Percentiles rank a stretch among this genome's conserved stretches.
phyloP scores from a whole-genome alignment of 192 early-diverging fungal genomes.

The Geranomyces variabilis region DNA sequence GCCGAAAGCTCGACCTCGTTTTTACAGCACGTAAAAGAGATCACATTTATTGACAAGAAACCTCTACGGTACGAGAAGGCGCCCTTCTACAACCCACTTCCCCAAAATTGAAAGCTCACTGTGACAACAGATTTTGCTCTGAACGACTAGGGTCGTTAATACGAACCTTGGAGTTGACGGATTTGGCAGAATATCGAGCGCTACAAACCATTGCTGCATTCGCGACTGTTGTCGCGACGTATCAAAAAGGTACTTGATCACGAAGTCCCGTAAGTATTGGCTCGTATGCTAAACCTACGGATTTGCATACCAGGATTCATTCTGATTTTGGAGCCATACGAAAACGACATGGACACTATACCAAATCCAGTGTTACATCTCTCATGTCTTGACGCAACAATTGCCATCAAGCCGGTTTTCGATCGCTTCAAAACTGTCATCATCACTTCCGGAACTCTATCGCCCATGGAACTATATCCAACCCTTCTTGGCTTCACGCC shows the following conservation, averaged over 20 bases:
- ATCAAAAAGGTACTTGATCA: constrained; percentile 72
- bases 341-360: constrained; percentile 88
- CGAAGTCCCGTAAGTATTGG: background rate
- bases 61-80: constrained; percentile 67
- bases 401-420: constrained; percentile 97
- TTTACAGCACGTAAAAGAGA: constrained; percentile 87
- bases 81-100: no score
- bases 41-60: constrained; percentile 94
- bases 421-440: constrained; percentile 93
- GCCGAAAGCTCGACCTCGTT: constrained; percentile 95
- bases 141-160: constrained; percentile 89
- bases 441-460: constrained; percentile 99
- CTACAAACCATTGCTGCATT: constrained; percentile 86
- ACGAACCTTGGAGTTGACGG: constrained; percentile 88
- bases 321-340: constrained; percentile 95
- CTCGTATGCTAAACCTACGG: no score
- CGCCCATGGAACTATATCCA: constrained; percentile 98
- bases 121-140: constrained; percentile 73
- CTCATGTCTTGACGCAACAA: constrained; percentile 92
- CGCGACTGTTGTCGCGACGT: constrained; percentile 94
- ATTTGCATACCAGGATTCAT: constrained; percentile 68
- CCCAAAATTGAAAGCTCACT: background rate
- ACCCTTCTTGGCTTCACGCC: constrained; percentile 90
- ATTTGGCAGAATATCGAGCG: constrained; percentile 84
- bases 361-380: constrained; percentile 94